Percentiles rank a stretch among this genome's conserved stretches.
Evolutionary conservation across 805 yeast species (phyloP).

Genomic region (Saturnispora zaruensis): DNA sequence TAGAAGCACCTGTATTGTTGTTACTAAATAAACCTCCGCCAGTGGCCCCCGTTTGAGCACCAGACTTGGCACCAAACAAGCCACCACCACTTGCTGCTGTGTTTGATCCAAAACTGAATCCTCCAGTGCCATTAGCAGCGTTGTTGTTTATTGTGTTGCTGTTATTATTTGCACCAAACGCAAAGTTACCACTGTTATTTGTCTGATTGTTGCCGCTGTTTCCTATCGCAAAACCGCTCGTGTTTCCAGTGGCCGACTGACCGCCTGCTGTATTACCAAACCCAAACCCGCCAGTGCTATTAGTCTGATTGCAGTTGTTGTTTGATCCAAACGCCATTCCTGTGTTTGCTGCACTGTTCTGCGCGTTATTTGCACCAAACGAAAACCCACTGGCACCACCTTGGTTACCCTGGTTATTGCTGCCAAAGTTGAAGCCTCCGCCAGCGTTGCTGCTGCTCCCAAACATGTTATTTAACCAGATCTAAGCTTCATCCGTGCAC

Average conservation of each 20-base stretch:
- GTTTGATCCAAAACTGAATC: slow-evolving; percentile 16
- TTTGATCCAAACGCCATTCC: not conserved
- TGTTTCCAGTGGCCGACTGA: not conserved
- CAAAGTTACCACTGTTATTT: slow-evolving; percentile 12
- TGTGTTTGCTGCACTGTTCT: not conserved
- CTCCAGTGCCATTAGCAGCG: slow-evolving; percentile 13
- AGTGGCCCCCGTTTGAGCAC: slow-evolving; percentile 9
- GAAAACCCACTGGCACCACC: not conserved
- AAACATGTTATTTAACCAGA: not conserved
- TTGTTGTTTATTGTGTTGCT: not conserved
- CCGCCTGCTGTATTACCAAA: slow-evolving; percentile 10
- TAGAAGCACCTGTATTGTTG: not conserved
- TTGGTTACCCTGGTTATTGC: not conserved
- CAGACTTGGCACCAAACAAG: slow-evolving; percentile 18
- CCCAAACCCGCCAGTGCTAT: slow-evolving; percentile 23
- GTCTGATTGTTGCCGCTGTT: slow-evolving; percentile 12
- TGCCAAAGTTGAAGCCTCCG: slow-evolving; percentile 15
- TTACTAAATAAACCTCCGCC: slow-evolving; percentile 17
- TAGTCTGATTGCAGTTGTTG: not conserved
- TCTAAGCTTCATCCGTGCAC: not conserved
- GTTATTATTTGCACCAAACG: slow-evolving; percentile 19
- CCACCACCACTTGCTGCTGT: slow-evolving; percentile 14
- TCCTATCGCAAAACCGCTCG: slow-evolving; percentile 19
- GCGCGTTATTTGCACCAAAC: not conserved
- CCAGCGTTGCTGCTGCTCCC: not conserved